These are phyloP conservation scores for Pseudocercospora eumusae DNA, from an alignment of 2,329 filamentous ascomycete species.

Conservation along the genomic window DNA sequence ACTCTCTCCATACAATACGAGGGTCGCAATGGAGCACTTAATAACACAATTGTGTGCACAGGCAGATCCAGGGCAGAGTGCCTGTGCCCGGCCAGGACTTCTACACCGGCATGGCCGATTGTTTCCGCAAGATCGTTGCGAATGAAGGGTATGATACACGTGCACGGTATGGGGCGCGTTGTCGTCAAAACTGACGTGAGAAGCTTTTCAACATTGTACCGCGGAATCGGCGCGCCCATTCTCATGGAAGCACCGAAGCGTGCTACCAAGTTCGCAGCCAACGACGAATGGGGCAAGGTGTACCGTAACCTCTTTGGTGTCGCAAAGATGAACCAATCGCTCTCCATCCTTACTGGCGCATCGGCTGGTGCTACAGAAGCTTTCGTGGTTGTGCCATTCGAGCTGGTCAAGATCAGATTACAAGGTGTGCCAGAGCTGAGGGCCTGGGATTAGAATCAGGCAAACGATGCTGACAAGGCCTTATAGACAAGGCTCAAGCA, in stretches of 20 bases:
- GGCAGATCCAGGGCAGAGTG: slow-evolving; percentile 59
- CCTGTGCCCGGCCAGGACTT: slow-evolving; percentile 69
- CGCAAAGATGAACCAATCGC: slow-evolving; percentile 83
- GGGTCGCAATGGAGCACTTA: slow-evolving; percentile 5
- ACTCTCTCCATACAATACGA: neutral
- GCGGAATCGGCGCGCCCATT: slow-evolving; percentile 92
- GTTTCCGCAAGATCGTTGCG: slow-evolving; percentile 94
- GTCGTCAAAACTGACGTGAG: slow-evolving; percentile 1
- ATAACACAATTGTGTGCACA: slow-evolving; percentile 29
- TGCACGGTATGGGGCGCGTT: neutral
- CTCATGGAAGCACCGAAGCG: slow-evolving; percentile 96
- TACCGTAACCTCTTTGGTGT: slow-evolving; percentile 86
- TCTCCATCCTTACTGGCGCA: slow-evolving; percentile 91
- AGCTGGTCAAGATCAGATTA: slow-evolving; percentile 96
- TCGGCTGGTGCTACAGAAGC: slow-evolving; percentile 93
- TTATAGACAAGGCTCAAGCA: slow-evolving; percentile 78
- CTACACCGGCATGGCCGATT: slow-evolving; percentile 98
- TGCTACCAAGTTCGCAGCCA: slow-evolving; percentile 98
- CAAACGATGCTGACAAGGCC: slow-evolving; percentile 11
- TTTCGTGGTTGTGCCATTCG: slow-evolving; percentile 96
- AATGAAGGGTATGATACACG: slow-evolving; percentile 72
- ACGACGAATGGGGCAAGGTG: slow-evolving; percentile 96
- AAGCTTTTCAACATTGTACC: slow-evolving; percentile 81
- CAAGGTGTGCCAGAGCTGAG: slow-evolving; percentile 53
- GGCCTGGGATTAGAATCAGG: neutral